These are phyloP conservation scores for Vitis hybrid DNA, from an alignment of 177 flowering plant genomes.

Conservation along the genomic window DNA sequence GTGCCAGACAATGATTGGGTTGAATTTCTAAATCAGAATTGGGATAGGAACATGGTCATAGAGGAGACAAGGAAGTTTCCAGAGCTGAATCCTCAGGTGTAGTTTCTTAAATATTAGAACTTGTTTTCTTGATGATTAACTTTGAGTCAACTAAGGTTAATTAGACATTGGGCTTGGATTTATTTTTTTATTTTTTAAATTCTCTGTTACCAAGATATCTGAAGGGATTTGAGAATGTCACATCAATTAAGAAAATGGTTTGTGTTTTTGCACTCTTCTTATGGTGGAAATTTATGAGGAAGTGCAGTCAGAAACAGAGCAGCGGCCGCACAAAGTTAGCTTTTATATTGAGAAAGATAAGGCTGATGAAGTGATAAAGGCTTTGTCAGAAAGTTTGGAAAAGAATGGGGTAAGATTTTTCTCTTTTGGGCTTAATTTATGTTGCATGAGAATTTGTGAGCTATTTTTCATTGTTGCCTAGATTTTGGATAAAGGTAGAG, in stretches of 20 bases:
- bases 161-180: no score
- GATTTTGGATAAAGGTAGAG: not conserved
- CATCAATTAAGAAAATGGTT: no score
- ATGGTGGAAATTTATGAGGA: not conserved
- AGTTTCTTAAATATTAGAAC: not conserved
- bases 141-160: no score
- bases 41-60: constrained; percentile 62
- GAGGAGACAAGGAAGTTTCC: constrained; percentile 76
- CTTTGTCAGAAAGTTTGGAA: constrained; percentile 44
- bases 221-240: no score
- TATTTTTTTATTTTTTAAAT: no score
- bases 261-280: no score
- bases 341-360: constrained; percentile 63
- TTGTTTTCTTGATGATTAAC: not conserved
- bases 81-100: constrained; percentile 71
- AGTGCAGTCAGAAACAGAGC: constrained; percentile 73
- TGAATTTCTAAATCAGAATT: constrained; percentile 52
- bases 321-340: constrained; percentile 88
- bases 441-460: no score
- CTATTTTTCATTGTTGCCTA: no score
- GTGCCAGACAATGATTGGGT: constrained; percentile 75
- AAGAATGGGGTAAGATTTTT: constrained; percentile 58
- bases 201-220: no score
- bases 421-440: no score
- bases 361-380: constrained; percentile 51